phyloP scores from a whole-genome alignment of 495 filamentous ascomycete genomes.

The Acidomyces sp. region DNA sequence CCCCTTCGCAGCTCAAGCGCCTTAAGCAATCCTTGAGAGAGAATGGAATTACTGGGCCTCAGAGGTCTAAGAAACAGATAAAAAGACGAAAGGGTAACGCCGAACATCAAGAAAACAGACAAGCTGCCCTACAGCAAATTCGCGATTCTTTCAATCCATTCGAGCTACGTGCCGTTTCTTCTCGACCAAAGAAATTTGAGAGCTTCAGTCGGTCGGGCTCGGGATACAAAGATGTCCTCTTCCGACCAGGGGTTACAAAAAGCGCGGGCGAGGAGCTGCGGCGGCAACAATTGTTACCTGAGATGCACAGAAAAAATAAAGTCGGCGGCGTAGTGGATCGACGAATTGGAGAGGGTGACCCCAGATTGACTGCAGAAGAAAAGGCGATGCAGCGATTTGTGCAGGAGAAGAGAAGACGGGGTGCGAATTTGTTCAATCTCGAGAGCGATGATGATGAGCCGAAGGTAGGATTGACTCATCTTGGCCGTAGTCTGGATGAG shows the following conservation, averaged over 20 bases:
- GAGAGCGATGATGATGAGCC: slow-evolving; percentile 66
- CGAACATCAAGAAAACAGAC: slow-evolving; percentile 54
- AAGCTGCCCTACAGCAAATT: slow-evolving; percentile 64
- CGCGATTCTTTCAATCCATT: slow-evolving; percentile 96
- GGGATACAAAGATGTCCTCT: slow-evolving; percentile 40
- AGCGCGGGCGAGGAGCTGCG: slow-evolving; percentile 78
- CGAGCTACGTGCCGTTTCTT: slow-evolving; percentile 59
- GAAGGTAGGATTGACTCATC: slow-evolving; percentile 57
- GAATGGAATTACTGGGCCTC: slow-evolving; percentile 74
- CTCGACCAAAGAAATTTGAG: slow-evolving; percentile 61
- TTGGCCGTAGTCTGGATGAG: slow-evolving; percentile 55
- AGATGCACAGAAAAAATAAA: slow-evolving; percentile 78
- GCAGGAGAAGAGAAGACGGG: slow-evolving; percentile 60
- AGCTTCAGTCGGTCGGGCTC: slow-evolving; percentile 45
- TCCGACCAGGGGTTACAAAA: slow-evolving; percentile 70
- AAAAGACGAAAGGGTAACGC: slow-evolving; percentile 52
- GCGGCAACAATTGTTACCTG: slow-evolving; percentile 63
- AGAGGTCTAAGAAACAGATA: slow-evolving; percentile 83
- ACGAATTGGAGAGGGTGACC: slow-evolving; percentile 91
- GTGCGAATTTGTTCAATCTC: slow-evolving; percentile 70
- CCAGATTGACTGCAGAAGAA: slow-evolving; percentile 85
- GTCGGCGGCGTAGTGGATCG: slow-evolving; percentile 83
- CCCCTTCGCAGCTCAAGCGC: slow-evolving; percentile 90
- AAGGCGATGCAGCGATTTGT: slow-evolving; percentile 83
- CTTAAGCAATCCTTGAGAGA: slow-evolving; percentile 79